Evolutionary conservation across 2,329 filamentous ascomycete genomes (phyloP).

Genomic region (Zalaria obscura): DNA sequence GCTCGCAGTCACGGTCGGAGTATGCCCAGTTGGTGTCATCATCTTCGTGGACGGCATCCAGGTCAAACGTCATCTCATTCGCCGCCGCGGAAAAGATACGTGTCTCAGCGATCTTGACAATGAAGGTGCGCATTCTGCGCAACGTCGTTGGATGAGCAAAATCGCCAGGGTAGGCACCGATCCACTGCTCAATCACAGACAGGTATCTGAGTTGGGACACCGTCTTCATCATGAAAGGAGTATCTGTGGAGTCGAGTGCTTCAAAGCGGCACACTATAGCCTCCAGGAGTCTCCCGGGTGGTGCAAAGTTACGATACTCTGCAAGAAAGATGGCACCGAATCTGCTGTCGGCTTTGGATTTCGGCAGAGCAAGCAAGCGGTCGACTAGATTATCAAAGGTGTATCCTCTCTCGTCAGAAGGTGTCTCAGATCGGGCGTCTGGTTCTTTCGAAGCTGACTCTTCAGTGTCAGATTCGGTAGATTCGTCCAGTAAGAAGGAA

Average conservation of each 20-base stretch:
- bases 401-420: slow-evolving; percentile 45
- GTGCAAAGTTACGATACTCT: slow-evolving; percentile 83
- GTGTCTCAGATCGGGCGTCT: slow-evolving; percentile 8
- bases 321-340: slow-evolving; percentile 84
- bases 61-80: slow-evolving; percentile 66
- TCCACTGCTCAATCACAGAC: slow-evolving; percentile 77
- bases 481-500: slow-evolving; percentile 45
- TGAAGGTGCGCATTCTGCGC: slow-evolving; percentile 59
- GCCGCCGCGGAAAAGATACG: slow-evolving; percentile 75
- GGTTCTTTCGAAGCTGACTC: slow-evolving; percentile 35
- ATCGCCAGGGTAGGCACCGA: slow-evolving; percentile 79
- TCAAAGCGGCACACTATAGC: slow-evolving; percentile 69
- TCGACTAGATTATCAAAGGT: slow-evolving; percentile 51
- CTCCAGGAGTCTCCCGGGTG: slow-evolving; percentile 63
- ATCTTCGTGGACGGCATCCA: slow-evolving; percentile 67
- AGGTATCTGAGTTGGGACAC: slow-evolving; percentile 73
- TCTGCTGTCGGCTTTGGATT: slow-evolving; percentile 77
- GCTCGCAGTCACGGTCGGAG: slow-evolving; percentile 49
- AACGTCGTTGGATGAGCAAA: slow-evolving; percentile 69
- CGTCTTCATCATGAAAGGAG: slow-evolving; percentile 60
- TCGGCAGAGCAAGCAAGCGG: slow-evolving; percentile 66
- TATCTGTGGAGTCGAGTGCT: slow-evolving; percentile 49
- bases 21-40: slow-evolving; percentile 92
- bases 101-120: slow-evolving; percentile 57
- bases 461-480: slow-evolving; percentile 42